Evolutionary conservation across 768 basidiomycete genomes (phyloP).

Genomic region (Crepidotus variabilis): DNA sequence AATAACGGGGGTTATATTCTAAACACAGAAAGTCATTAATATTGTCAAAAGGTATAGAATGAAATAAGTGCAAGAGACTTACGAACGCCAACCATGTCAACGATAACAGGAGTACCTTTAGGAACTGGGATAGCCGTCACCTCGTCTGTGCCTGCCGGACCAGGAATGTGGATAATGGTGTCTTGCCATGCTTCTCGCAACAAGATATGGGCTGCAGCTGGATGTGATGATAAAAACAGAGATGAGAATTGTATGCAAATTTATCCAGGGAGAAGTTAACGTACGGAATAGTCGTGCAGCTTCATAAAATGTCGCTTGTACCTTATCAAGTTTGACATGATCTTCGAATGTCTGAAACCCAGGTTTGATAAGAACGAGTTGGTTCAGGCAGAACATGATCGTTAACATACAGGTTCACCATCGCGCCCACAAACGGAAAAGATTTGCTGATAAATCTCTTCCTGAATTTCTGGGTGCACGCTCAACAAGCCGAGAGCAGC

Average conservation of each 20-base stretch:
- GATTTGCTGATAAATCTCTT: conserved; percentile 44
- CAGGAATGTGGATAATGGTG: conserved; percentile 36
- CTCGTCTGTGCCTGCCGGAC: conserved; percentile 36
- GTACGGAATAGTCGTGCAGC: conserved; percentile 42
- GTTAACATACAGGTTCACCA: conserved; percentile 14
- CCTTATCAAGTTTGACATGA: conserved; percentile 37
- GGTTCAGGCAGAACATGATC: not conserved
- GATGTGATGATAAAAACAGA: conserved; percentile 34
- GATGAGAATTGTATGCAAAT: conserved; percentile 20
- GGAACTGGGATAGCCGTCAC: conserved; percentile 29
- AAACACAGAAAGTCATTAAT: not conserved
- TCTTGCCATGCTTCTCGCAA: conserved; percentile 41
- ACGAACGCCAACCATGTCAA: conserved; percentile 51
- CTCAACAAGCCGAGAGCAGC: conserved; percentile 46
- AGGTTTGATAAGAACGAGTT: not conserved
- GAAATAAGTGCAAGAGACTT: conserved; percentile 16
- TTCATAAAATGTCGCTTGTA: conserved; percentile 41
- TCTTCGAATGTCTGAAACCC: conserved; percentile 32
- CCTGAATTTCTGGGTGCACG: conserved; percentile 41
- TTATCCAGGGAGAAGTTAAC: conserved; percentile 12
- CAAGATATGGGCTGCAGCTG: conserved; percentile 37
- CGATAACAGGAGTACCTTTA: conserved; percentile 39
- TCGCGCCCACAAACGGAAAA: conserved; percentile 28
- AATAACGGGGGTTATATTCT: conserved; percentile 52
- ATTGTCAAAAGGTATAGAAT: not conserved